Conservation (phyloP, 2,329 filamentous ascomycete species). For the Byssoonygena ceratinophila region DNA sequence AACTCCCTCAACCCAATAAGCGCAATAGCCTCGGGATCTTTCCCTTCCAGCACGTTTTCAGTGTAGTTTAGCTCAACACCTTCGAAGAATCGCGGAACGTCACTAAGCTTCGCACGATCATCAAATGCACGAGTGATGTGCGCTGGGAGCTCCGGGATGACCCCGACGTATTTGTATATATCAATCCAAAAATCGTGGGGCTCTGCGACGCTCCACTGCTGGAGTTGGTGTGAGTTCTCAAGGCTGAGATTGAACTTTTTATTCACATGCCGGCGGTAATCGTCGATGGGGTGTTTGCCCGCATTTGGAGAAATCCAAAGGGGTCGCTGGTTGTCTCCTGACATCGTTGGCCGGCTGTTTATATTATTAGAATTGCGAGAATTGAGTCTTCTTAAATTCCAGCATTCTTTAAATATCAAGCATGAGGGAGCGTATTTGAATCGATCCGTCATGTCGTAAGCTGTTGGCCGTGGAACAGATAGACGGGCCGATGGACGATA, state of each 20-base stretch:
- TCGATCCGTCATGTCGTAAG: background rate
- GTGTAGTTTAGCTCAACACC: slow-evolving; percentile 32
- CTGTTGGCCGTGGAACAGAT: background rate
- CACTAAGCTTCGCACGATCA: slow-evolving; percentile 27
- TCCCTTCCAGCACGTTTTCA: slow-evolving; percentile 33
- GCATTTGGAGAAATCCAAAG: slow-evolving; percentile 16
- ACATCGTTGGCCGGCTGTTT: background rate
- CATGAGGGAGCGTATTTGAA: too few species aligned
- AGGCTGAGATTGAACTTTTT: slow-evolving; percentile 13
- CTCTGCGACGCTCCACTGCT: slow-evolving; percentile 32
- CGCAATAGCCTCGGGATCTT: slow-evolving; percentile 28
- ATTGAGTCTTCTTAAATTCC: too few species aligned
- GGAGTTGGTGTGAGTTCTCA: slow-evolving; percentile 28
- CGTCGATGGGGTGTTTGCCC: slow-evolving; percentile 16
- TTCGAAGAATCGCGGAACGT: slow-evolving; percentile 33
- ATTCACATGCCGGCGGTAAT: slow-evolving; percentile 17
- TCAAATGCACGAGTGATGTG: slow-evolving; percentile 31
- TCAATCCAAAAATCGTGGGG: slow-evolving; percentile 38
- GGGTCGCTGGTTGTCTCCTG: background rate
- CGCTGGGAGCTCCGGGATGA: slow-evolving; percentile 29
- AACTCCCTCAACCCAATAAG: slow-evolving; percentile 35
- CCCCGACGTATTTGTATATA: slow-evolving; percentile 31
- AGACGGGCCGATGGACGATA: slow-evolving; percentile 4
- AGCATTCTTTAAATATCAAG: too few species aligned
- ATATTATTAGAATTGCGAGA: too few species aligned